A percentile compares a stretch with the other conserved stretches of the same genome.
Evolutionary conservation across 306 rosid species (phyloP).

Genomic region (Pyrus betulifolia): DNA sequence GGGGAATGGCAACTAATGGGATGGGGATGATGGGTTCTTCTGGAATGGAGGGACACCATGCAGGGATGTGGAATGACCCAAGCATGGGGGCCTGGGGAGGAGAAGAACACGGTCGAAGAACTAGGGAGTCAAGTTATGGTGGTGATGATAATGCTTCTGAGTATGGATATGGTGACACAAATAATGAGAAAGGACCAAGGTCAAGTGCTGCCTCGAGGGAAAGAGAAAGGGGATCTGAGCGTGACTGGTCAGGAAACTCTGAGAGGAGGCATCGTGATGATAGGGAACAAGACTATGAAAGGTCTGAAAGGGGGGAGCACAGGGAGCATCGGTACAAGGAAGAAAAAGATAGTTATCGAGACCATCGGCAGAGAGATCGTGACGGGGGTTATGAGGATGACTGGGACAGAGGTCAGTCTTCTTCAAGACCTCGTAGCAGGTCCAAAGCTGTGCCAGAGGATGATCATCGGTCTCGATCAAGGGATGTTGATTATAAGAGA

Average conservation of each 20-base stretch:
- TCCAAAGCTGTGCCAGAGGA: constrained; percentile 32
- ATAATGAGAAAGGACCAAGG: constrained; percentile 30
- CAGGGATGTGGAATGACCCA: constrained; percentile 44
- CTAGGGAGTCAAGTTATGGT: constrained; percentile 42
- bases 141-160: constrained; percentile 45
- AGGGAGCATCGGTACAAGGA: constrained; percentile 36
- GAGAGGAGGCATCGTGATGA: constrained; percentile 45
- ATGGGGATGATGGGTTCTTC: constrained; percentile 45
- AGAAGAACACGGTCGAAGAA: constrained; percentile 34
- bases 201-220: constrained; percentile 32
- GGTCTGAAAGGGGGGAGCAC: constrained; percentile 27
- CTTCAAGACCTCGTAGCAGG: constrained; percentile 39
- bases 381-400: constrained; percentile 36
- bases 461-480: constrained; percentile 32
- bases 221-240: constrained; percentile 38
- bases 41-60: constrained; percentile 35
- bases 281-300: constrained; percentile 36
- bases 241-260: constrained; percentile 36
- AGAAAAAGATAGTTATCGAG: constrained; percentile 33
- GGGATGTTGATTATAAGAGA: constrained; percentile 46
- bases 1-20: constrained; percentile 40
- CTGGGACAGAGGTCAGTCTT: constrained; percentile 39
- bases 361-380: constrained; percentile 38
- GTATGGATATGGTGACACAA: constrained; percentile 35
- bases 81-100: constrained; percentile 44